phyloP scores from a whole-genome alignment of 768 basidiomycete species.

The Mycena amicta region DNA sequence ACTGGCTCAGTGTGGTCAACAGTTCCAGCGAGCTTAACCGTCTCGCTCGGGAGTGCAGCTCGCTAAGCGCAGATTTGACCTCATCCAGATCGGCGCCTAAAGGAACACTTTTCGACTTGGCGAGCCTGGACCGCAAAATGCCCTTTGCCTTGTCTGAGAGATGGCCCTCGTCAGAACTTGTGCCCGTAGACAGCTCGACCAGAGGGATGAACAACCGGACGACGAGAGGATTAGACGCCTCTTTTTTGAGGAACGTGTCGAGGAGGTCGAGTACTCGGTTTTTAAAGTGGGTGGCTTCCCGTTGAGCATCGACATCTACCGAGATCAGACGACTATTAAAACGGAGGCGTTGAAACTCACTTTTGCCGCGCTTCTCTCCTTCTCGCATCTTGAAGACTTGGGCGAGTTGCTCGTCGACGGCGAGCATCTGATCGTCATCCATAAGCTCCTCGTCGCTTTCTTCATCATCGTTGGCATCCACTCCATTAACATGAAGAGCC shows the following conservation, averaged over 20 bases:
- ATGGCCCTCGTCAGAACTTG: conserved; percentile 78
- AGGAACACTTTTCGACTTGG: conserved; percentile 73
- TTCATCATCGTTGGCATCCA: conserved; percentile 54
- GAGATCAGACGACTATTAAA: background rate
- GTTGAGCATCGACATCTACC: conserved; percentile 67
- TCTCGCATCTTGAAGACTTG: conserved; percentile 77
- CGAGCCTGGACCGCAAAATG: conserved; percentile 72
- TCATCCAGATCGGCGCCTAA: conserved; percentile 46
- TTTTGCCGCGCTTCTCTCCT: conserved; percentile 66
- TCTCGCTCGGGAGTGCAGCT: conserved; percentile 73
- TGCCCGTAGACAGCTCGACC: conserved; percentile 68
- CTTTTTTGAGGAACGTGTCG: conserved; percentile 79
- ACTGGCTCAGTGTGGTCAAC: conserved; percentile 64
- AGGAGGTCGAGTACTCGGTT: conserved; percentile 95
- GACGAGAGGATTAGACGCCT: conserved; percentile 70
- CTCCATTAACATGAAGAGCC: conserved; percentile 60
- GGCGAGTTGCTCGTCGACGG: conserved; percentile 89
- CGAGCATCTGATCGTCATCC: conserved; percentile 99
- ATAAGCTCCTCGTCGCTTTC: conserved; percentile 70
- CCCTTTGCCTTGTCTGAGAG: conserved; percentile 87
- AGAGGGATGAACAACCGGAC: conserved; percentile 75
- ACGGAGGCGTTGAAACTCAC: conserved; percentile 46
- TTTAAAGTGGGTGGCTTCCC: conserved; percentile 95
- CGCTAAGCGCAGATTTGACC: conserved; percentile 50
- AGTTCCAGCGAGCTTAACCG: conserved; percentile 64